Conservation (phyloP, 2,329 filamentous ascomycete species). For the Phoma sp. region DNA sequence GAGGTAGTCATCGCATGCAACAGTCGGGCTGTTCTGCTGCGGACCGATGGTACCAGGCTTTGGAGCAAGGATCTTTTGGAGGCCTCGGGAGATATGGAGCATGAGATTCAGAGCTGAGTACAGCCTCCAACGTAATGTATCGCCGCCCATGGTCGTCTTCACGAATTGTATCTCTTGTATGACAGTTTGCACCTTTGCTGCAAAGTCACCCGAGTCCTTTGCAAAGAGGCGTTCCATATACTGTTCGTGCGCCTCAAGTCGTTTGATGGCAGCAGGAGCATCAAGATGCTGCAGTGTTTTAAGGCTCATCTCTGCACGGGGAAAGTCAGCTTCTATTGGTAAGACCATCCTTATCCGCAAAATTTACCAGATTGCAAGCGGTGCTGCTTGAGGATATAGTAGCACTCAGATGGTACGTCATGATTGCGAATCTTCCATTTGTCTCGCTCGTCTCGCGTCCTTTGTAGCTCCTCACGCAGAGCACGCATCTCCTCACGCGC, state of each 20-base stretch:
- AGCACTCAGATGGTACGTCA: conserved; percentile 3
- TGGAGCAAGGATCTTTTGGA: neutral
- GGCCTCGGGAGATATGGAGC: conserved; percentile 3
- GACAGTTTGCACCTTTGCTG: neutral
- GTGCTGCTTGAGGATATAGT: conserved; percentile 5
- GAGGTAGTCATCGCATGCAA: conserved; percentile 8
- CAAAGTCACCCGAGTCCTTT: neutral
- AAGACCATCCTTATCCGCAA: neutral
- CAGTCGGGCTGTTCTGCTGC: neutral
- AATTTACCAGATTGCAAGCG: neutral
- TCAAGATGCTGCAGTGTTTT: conserved; percentile 4
- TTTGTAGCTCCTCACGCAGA: conserved; percentile 5
- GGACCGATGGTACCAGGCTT: neutral
- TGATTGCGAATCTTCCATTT: conserved; percentile 7
- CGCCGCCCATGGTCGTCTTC: conserved; percentile 1
- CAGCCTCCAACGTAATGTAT: conserved; percentile 9
- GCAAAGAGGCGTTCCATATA: conserved; percentile 7
- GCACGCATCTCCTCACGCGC: conserved; percentile 3
- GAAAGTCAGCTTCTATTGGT: neutral
- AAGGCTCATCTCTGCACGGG: neutral
- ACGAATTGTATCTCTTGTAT: conserved; percentile 8
- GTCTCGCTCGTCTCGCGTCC: neutral
- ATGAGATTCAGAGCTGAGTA: conserved; percentile 9
- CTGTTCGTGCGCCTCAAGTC: conserved; percentile 8
- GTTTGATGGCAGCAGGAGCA: conserved; percentile 1